Conservation (phyloP, 305 asterid genomes). For the Plantago lanceolata region DNA sequence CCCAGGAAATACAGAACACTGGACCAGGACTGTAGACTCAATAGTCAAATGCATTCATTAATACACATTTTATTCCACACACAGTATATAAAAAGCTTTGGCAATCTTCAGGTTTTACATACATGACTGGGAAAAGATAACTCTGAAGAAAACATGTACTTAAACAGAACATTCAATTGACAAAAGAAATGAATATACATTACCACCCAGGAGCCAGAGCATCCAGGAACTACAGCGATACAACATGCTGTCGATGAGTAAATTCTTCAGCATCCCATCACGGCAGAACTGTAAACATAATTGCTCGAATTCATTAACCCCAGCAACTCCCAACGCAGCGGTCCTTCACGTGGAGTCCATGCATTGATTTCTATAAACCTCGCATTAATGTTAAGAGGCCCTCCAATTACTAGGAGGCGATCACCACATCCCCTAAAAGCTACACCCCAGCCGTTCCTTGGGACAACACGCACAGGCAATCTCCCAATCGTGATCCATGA, state of each 20-base stretch:
- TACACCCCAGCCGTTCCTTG: slow-evolving; percentile 93
- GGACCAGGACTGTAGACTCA: no score
- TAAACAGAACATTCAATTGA: background rate
- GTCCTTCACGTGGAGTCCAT: slow-evolving; percentile 75
- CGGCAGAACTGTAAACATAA: slow-evolving; percentile 89
- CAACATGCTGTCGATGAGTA: background rate
- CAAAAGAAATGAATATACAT: no score
- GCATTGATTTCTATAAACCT: slow-evolving; percentile 78
- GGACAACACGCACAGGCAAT: slow-evolving; percentile 71
- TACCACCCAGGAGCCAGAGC: background rate
- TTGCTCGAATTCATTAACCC: slow-evolving; percentile 61
- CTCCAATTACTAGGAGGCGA: slow-evolving; percentile 75
- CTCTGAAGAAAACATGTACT: background rate
- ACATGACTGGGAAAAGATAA: no score
- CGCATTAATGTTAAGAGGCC: slow-evolving; percentile 66
- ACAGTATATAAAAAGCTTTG: no score
- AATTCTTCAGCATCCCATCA: slow-evolving; percentile 66
- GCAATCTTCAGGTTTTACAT: no score
- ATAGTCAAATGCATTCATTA: no score
- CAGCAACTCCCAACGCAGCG: slow-evolving; percentile 69
- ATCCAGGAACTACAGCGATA: no score
- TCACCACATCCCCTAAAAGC: slow-evolving; percentile 90
- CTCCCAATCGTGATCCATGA: slow-evolving; percentile 62
- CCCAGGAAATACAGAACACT: no score
- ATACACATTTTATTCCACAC: no score